Conservation (phyloP, 306 rosid genomes). For the Lathyrus aphaca region DNA sequence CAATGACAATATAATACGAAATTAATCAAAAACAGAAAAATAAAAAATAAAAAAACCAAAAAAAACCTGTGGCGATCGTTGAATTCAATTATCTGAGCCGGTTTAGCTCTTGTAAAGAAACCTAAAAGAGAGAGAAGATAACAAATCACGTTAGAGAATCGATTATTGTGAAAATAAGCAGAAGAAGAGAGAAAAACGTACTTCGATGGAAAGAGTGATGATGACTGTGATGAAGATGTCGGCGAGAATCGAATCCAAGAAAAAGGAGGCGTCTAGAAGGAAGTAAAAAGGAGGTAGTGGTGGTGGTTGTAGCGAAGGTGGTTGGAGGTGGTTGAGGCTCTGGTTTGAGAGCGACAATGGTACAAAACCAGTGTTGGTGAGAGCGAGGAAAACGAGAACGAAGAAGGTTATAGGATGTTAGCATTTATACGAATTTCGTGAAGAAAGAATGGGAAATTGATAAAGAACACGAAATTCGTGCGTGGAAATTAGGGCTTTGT, state of each 20-base stretch:
- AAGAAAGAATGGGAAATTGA: background rate
- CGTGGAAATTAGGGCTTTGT: conserved; percentile 27
- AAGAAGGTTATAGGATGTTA: conserved; percentile 39
- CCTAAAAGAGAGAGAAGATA: conserved; percentile 38
- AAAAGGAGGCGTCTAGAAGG: conserved; percentile 45
- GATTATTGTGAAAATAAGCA: background rate
- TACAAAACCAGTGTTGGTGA: conserved; percentile 21
- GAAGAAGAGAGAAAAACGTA: conserved; percentile 34
- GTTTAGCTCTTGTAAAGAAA: conserved; percentile 83
- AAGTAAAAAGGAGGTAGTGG: conserved; percentile 11
- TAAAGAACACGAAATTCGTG: background rate
- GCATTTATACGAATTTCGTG: conserved; percentile 35
- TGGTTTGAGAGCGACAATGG: conserved; percentile 25
- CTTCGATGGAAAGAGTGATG: conserved; percentile 54
- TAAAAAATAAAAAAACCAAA: background rate
- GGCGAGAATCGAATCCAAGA: conserved; percentile 35
- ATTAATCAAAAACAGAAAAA: background rate
- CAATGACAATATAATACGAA: background rate
- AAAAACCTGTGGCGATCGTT: conserved; percentile 76
- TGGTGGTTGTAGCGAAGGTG: background rate
- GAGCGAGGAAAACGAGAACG: conserved; percentile 40
- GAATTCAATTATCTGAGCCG: conserved; percentile 56
- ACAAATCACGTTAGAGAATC: background rate
- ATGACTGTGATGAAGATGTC: conserved; percentile 16
- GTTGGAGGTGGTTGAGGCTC: conserved; percentile 33